Conservation (phyloP, 805 yeast species). For the Schwanniomyces polymorphus region DNA sequence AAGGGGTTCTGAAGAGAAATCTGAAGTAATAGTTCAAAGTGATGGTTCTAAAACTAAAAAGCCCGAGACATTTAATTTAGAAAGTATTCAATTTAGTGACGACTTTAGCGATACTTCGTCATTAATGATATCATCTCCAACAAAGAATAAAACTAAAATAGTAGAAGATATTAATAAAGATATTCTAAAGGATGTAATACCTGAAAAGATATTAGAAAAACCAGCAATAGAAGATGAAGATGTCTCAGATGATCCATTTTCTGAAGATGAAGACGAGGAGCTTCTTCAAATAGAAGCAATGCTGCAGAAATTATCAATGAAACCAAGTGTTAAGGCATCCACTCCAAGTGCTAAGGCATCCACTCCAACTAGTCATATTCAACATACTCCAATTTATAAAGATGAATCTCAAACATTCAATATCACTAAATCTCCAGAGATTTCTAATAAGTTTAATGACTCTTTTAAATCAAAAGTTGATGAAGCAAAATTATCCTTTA, state of each 20-base stretch:
- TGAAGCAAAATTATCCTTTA: constrained; percentile 42
- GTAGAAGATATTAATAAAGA: not conserved
- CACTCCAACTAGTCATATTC: not conserved
- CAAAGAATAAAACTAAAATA: not conserved
- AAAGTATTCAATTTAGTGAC: constrained; percentile 11
- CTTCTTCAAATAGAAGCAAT: not conserved
- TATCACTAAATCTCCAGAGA: not conserved
- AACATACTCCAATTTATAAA: not conserved
- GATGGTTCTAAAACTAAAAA: not conserved
- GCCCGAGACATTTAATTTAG: not conserved
- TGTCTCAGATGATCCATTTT: constrained; percentile 16
- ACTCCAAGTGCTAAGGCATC: not conserved
- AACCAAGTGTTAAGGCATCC: not conserved
- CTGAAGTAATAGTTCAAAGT: not conserved
- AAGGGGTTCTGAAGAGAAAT: not conserved
- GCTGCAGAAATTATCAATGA: not conserved
- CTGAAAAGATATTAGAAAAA: not conserved
- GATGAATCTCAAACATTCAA: not conserved
- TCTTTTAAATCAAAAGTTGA: constrained; percentile 2
- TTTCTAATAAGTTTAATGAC: not conserved
- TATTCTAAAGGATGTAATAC: not conserved
- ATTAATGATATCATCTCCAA: not conserved
- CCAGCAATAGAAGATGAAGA: not conserved
- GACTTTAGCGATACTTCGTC: constrained; percentile 11
- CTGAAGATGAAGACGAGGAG: constrained; percentile 15